Base-by-base conservation (phyloP, 2,329 filamentous ascomycete species). In the Sarocladium oryzae region DNA sequence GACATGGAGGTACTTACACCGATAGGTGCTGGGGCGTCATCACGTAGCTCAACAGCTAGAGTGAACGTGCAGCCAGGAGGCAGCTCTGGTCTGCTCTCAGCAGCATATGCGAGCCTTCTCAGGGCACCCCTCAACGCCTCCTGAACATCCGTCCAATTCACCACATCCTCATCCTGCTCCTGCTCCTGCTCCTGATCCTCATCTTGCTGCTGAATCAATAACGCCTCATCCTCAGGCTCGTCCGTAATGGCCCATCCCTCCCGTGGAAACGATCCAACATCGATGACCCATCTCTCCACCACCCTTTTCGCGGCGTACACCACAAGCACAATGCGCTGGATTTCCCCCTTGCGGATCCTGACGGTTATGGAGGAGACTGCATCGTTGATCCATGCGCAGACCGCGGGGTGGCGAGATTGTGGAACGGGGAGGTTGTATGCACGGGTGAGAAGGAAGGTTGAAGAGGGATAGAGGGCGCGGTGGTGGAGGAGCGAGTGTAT, bases 381-480 rank as follows among this genome's bases (percentile, higher is more conserved):
- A 65, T 93, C 87, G 63, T 77, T 81, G 67, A 96, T 83, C 87
- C 91, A 96, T 60, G 82, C 73, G 75, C 89, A 95, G 56, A 96
- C 86, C 59, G 81, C 81, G 0, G 91, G 89, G 67, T 96, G 90
- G 53, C 90, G 86, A 54, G 83, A 92, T 65, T 96, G 90, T 60
- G 87, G 85, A 41, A 95, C 86, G 26, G 89, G 79, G 53, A 89
- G 84, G 69, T 92, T 90, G 75, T 91, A 91, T 60, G 88, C 89
- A 56, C 86, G 81, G 35, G 85, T 81, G 37, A 85, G 82, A 53
- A 92, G 79, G 70, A 96, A 96, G 32, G 89, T 88, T 24, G 80
- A 70, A 46, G 72, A 68, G 0, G 91, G 89, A 67, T 96, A 96
- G 61, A 96, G 81, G 54, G 69, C 69, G 59, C 91, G 87, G 61